Conservation (phyloP, 371 early-diverging fungal species). For the Choanephora cucurbitarum region DNA sequence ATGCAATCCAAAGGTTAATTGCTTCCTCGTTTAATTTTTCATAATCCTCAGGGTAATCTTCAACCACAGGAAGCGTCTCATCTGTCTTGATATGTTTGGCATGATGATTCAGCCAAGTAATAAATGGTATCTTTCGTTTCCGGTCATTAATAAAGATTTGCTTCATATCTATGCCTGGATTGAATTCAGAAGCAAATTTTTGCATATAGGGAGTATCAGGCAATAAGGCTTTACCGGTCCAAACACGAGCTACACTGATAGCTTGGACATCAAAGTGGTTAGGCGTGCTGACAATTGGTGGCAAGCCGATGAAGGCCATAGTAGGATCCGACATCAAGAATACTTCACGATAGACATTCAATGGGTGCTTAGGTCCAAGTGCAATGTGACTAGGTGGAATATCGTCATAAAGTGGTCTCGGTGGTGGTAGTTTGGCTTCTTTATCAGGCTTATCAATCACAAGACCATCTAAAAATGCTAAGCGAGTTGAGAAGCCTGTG, state of each 20-base stretch:
- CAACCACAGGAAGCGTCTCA: conserved; percentile 7
- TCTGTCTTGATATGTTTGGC: conserved; percentile 9
- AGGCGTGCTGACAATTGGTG: conserved; percentile 20
- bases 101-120: conserved; percentile 42
- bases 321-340: conserved; percentile 44
- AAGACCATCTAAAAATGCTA: conserved; percentile 51
- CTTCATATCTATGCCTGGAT: conserved; percentile 10
- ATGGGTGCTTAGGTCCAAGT: conserved; percentile 7
- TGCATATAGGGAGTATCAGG: conserved; percentile 28
- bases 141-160: conserved; percentile 9
- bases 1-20: not conserved
- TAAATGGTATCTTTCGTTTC: conserved; percentile 15
- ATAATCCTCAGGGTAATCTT: conserved; percentile 12
- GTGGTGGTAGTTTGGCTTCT: not conserved
- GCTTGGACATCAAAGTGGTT: conserved; percentile 40
- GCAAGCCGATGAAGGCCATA: conserved; percentile 34
- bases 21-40: conserved; percentile 2
- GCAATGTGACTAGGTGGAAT: conserved; percentile 18
- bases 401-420: conserved; percentile 4
- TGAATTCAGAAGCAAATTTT: conserved; percentile 14
- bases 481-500: conserved; percentile 62
- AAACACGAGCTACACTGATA: conserved; percentile 39
- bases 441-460: conserved; percentile 15
- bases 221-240: conserved; percentile 32
- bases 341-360: conserved; percentile 35